These are phyloP conservation scores for Dillenia turbinata DNA, from an alignment of 164 flowering plant genomes.

Conservation along the genomic window DNA sequence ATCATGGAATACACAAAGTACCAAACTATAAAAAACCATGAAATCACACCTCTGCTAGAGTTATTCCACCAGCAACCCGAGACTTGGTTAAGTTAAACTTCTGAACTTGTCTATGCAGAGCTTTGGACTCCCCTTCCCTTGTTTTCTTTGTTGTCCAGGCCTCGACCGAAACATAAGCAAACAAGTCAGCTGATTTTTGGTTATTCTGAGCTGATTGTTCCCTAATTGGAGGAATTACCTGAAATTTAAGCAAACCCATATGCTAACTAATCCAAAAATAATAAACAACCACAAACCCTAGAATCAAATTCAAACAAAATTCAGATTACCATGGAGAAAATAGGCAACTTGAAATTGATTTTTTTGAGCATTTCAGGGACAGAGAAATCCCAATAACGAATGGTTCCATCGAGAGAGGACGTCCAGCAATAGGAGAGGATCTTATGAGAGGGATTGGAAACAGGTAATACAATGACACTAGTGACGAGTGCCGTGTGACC, in stretches of 20 bases:
- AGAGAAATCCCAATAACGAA: conserved; percentile 91
- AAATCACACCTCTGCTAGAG: conserved; percentile 61
- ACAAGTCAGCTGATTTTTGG: conserved; percentile 31
- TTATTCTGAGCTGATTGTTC: conserved; percentile 18
- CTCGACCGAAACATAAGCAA: conserved; percentile 70
- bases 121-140: conserved; percentile 16
- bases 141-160: conserved; percentile 9
- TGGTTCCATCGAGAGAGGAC: conserved; percentile 84
- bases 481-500: conserved; percentile 79
- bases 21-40: neutral
- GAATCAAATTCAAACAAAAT: neutral
- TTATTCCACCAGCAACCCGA: conserved; percentile 39
- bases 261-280: no score
- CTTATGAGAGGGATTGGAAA: conserved; percentile 38
- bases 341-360: conserved; percentile 46
- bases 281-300: no score
- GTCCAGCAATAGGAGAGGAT: conserved; percentile 82
- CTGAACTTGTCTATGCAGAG: conserved; percentile 38
- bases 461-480: conserved; percentile 69
- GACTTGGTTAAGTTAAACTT: conserved; percentile 67
- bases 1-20: no score
- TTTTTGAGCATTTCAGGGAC: conserved; percentile 65
- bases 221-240: conserved; percentile 77
- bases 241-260: conserved; percentile 5
- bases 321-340: conserved; percentile 71